Evolutionary conservation across 345 rosid species (phyloP), one percentile per base, ranked within the genome.

Genomic region (Cardamine resedifolia): DNA sequence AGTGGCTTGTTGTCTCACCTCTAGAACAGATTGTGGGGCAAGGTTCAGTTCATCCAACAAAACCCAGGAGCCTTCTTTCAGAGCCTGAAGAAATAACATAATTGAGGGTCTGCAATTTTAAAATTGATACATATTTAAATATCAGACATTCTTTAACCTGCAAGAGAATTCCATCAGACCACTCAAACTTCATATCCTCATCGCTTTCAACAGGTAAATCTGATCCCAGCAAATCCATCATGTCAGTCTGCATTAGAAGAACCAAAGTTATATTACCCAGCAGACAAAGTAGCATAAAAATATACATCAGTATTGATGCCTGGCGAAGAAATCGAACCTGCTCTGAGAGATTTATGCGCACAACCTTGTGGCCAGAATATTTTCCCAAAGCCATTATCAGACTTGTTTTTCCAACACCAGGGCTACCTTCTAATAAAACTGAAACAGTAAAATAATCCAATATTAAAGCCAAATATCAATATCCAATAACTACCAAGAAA

Each of bases 391-490:
- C 96, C 73, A 83, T 78, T 77, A 94, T 79, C 68, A 94, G 81
- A 79, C 97, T 94, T 66, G 98, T 94, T 81, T 94, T 94, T 73
- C 98, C 98, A 78, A 94, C 98, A 75, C 98, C 98, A 6, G 98
- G 98, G 76, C 97, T 91, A 67, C 98, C 98, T 84, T 94, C 98
- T 79, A 94, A 64, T 66, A 94, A 77, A 68, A 89, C 98, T 88
- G 87, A 55, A 76, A 68, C 8, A 9, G 38, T 44, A 74, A 74
- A 58, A 30, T 14, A 66, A 36, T 12, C 19, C 50, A 63, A n/a
- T 15, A 52, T 73, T 49, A 51, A 36, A 76, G 36, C 34, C 7
- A 80, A 53, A 71, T 47, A 49, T 26, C 69, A 51, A 41, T 52
- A 23, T 39, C 31, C 43, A 71, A 41, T 14, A 41, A 36, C 33